Evolutionary conservation across 73 alveolate genomes (phyloP).

Genomic region (Tetrahymena malaccensis): DNA sequence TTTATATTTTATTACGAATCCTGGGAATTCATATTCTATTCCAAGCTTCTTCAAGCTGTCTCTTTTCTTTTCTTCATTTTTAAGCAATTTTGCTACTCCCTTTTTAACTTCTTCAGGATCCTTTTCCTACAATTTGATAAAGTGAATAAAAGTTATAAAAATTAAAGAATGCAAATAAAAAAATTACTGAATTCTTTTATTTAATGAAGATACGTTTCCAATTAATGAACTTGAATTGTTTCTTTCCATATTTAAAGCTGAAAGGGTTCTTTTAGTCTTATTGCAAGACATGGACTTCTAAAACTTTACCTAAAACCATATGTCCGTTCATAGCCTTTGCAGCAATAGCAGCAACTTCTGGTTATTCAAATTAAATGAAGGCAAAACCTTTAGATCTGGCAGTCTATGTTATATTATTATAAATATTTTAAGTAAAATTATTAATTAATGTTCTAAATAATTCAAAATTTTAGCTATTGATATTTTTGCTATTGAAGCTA

Average conservation of each 20-base stretch:
- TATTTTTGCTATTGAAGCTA: not conserved
- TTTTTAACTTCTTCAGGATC: conserved; percentile 67
- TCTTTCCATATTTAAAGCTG: conserved; percentile 71
- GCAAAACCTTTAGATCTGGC: conserved; percentile 95
- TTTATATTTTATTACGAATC: conserved; percentile 16
- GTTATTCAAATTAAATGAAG: conserved; percentile 82
- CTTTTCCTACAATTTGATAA: conserved; percentile 42
- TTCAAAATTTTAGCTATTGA: not conserved
- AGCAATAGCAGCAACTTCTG: conserved; percentile 85
- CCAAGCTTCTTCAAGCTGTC: conserved; percentile 84
- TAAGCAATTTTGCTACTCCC: conserved; percentile 65
- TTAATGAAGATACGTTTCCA: conserved; percentile 17
- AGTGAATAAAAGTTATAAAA: conserved; percentile 1
- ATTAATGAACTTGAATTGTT: conserved; percentile 59
- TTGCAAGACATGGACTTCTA: conserved; percentile 72
- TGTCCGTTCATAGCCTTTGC: conserved; percentile 88
- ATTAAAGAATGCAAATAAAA: not conserved
- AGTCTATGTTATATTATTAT: conserved; percentile 31
- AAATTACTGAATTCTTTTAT: conserved; percentile 7
- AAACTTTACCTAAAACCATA: conserved; percentile 71
- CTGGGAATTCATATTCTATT: conserved; percentile 76
- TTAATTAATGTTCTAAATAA: not conserved
- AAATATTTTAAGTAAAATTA: not conserved
- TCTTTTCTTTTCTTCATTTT: conserved; percentile 83
- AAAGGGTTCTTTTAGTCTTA: conserved; percentile 76